phyloP scores from a whole-genome alignment of 2,329 filamentous ascomycete genomes.

The Alternaria panax region DNA sequence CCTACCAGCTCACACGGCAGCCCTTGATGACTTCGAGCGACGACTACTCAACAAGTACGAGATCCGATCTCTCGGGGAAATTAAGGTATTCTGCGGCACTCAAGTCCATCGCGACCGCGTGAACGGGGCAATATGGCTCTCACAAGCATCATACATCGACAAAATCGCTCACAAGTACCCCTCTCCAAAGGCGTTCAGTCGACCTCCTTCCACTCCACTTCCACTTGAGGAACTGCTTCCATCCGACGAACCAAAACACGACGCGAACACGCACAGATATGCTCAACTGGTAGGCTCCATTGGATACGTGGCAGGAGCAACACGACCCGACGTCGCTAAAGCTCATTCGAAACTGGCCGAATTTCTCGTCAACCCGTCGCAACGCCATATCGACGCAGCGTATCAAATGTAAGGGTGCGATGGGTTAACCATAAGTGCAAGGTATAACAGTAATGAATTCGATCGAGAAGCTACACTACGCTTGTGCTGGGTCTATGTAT shows the following conservation, averaged over 20 bases:
- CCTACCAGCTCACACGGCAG: neutral
- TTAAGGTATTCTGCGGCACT: conserved; percentile 2
- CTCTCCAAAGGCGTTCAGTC: conserved; percentile 1
- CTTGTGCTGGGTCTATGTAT: no score
- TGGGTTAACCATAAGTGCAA: no score
- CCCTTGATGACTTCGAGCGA: conserved; percentile 1
- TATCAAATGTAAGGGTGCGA: no score
- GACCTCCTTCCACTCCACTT: conserved; percentile 3
- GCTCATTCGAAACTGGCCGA: conserved; percentile 23
- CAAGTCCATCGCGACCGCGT: neutral
- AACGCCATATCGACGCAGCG: conserved; percentile 20
- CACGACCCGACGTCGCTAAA: conserved; percentile 24
- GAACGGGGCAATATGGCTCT: conserved; percentile 2
- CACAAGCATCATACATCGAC: conserved; percentile 1
- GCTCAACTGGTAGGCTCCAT: conserved; percentile 21
- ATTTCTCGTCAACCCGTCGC: conserved; percentile 24
- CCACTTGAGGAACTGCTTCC: conserved; percentile 10
- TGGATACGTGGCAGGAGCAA: conserved; percentile 19
- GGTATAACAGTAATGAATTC: no score
- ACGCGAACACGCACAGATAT: conserved; percentile 17
- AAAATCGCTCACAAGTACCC: conserved; percentile 1
- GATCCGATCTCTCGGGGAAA: conserved; percentile 3
- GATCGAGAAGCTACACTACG: no score
- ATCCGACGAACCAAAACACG: conserved; percentile 12
- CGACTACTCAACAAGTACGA: conserved; percentile 1